Conservation (phyloP, 176 grass and related monocot genomes). For the Carex myosuroides region DNA sequence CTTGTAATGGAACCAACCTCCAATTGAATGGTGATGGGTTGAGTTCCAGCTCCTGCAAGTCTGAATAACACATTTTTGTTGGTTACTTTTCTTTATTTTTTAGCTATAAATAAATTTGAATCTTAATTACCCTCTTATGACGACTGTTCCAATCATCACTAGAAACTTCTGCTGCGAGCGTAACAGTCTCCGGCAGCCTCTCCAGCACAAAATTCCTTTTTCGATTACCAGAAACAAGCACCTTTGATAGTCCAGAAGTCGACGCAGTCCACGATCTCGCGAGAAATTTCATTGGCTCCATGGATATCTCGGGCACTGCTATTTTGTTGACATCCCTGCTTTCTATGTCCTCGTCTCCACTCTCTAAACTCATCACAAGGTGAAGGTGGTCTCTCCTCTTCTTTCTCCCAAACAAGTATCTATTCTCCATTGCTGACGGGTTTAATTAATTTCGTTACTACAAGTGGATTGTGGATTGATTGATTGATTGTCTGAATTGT, state of each 20-base stretch:
- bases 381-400: conserved; percentile 35
- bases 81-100: too few species aligned
- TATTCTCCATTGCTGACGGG: conserved; percentile 24
- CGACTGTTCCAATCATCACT: conserved; percentile 25
- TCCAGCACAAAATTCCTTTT: conserved; percentile 70
- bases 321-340: not conserved
- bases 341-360: not conserved
- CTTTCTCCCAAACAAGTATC: conserved; percentile 31
- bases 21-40: conserved; percentile 44
- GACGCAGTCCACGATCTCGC: conserved; percentile 64
- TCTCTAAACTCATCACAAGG: conserved; percentile 31
- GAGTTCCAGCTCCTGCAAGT: conserved; percentile 39
- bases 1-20: conserved; percentile 75
- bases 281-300: conserved; percentile 73
- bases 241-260: conserved; percentile 52
- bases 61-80: conserved; percentile 13
- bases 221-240: conserved; percentile 32
- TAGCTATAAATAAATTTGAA: not conserved
- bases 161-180: conserved; percentile 38
- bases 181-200: conserved; percentile 40
- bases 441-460: not conserved
- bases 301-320: conserved; percentile 36
- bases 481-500: not conserved
- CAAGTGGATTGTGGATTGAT: not conserved
- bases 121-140: conserved; percentile 40